Conservation (phyloP, 768 basidiomycete species). For the Tremella fuciformis region DNA sequence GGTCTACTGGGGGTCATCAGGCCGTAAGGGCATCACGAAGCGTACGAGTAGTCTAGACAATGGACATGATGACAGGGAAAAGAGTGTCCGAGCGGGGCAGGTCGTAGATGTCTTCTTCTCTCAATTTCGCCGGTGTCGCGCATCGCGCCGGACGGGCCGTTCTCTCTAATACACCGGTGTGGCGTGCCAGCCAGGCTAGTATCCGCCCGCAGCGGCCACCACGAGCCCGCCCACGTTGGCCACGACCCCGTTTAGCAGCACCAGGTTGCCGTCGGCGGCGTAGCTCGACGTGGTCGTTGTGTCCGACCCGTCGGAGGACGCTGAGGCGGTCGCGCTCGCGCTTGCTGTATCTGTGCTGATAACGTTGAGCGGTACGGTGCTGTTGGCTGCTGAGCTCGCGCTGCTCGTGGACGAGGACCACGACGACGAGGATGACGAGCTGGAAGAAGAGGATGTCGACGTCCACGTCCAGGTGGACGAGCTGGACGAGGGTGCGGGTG, state of each 20-base stretch:
- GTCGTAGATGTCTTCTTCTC: not conserved
- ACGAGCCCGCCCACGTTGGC: slow-evolving; percentile 43
- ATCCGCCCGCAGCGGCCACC: slow-evolving; percentile 34
- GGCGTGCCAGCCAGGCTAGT: not conserved
- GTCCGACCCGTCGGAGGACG: not conserved
- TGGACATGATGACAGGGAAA: slow-evolving; percentile 2
- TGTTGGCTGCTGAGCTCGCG: slow-evolving; percentile 13
- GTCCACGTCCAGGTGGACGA: slow-evolving; percentile 21
- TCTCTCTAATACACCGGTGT: not conserved
- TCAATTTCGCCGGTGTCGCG: not conserved
- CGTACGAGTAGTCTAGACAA: not conserved
- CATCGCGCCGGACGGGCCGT: not conserved
- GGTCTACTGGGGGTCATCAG: no score
- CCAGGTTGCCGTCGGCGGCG: slow-evolving; percentile 18
- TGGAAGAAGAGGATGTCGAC: slow-evolving; percentile 17
- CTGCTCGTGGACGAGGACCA: slow-evolving; percentile 14
- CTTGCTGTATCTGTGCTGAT: slow-evolving; percentile 6
- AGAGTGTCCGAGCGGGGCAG: not conserved
- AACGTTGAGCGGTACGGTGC: slow-evolving; percentile 1
- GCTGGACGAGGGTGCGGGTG: slow-evolving; percentile 25
- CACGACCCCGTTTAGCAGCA: slow-evolving; percentile 35
- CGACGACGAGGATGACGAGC: slow-evolving; percentile 10
- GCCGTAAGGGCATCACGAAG: not conserved
- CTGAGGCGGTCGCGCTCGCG: slow-evolving; percentile 9
- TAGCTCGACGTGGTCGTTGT: not conserved